These are phyloP conservation scores for Fonsecaea erecta DNA, from an alignment of 2,329 filamentous ascomycete genomes.

Conservation along the genomic window DNA sequence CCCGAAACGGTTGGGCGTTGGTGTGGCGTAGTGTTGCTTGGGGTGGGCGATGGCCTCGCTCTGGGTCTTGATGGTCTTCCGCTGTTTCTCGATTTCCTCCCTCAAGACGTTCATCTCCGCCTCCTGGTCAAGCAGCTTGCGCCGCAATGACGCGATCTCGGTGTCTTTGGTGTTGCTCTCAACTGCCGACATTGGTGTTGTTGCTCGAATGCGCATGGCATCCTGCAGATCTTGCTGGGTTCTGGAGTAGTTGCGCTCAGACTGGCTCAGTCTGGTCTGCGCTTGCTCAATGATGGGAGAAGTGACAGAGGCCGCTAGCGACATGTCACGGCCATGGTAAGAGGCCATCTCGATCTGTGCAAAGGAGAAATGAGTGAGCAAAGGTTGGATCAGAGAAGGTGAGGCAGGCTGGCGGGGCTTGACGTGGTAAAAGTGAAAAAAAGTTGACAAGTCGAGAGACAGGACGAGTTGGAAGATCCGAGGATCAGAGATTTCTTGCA, in stretches of 20 bases:
- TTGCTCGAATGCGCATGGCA: constrained; percentile 21
- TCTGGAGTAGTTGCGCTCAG: constrained; percentile 18
- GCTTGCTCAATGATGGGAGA: constrained; percentile 25
- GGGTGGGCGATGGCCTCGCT: constrained; percentile 28
- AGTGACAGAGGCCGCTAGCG: constrained; percentile 14
- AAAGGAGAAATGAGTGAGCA: neutral
- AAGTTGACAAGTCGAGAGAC: neutral
- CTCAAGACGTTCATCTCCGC: constrained; percentile 19
- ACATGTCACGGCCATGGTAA: constrained; percentile 19
- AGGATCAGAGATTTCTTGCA: neutral
- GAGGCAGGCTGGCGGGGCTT: neutral
- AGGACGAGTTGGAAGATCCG: neutral
- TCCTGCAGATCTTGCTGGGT: constrained; percentile 28
- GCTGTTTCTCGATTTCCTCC: constrained; percentile 20
- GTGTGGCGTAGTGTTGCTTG: constrained; percentile 23
- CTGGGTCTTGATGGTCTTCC: constrained; percentile 28
- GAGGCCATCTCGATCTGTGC: constrained; percentile 19
- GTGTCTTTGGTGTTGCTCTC: constrained; percentile 15
- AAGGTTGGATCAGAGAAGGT: neutral
- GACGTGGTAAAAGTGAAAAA: neutral
- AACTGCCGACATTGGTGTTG: constrained; percentile 28
- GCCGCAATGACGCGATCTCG: constrained; percentile 24
- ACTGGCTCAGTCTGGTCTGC: constrained; percentile 21
- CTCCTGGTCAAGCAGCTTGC: constrained; percentile 13
- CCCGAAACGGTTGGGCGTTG: constrained; percentile 10